Conservation (phyloP, 2,329 filamentous ascomycete genomes). For the Monosporascus ibericus region DNA sequence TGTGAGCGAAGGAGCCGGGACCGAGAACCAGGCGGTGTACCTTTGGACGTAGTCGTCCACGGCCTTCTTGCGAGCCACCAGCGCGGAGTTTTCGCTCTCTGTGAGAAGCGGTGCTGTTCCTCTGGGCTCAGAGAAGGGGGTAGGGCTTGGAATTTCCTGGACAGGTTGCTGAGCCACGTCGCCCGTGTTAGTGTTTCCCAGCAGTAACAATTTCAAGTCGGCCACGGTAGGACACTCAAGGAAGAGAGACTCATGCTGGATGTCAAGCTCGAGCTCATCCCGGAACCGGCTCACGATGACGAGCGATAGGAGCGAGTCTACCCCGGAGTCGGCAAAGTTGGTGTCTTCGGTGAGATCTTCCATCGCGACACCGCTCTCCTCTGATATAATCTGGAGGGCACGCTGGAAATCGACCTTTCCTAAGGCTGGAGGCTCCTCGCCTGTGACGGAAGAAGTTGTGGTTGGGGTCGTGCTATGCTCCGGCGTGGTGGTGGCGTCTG, state of each 20-base stretch:
- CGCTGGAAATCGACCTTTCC: constrained; percentile 2
- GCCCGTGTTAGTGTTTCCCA: neutral
- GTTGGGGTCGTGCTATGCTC: neutral
- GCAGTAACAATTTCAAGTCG: constrained; percentile 2
- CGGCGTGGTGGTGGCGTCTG: neutral
- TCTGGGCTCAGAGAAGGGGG: too few relatives aligned
- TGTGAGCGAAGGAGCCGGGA: neutral
- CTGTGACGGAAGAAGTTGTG: neutral
- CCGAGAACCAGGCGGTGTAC: constrained; percentile 4
- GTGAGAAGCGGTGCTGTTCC: neutral
- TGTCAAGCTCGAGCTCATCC: constrained; percentile 10
- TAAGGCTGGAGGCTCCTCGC: neutral
- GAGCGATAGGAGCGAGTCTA: constrained; percentile 12
- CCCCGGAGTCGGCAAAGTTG: constrained; percentile 11
- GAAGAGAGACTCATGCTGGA: constrained; percentile 6
- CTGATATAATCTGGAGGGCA: constrained; percentile 6
- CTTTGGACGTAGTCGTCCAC: constrained; percentile 7
- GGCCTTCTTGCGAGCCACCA: constrained; percentile 5
- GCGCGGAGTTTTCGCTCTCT: neutral
- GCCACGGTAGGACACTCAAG: constrained; percentile 5
- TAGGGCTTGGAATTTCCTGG: too few relatives aligned
- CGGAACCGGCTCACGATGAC: constrained; percentile 10
- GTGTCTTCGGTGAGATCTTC: constrained; percentile 15
- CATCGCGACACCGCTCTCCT: constrained; percentile 12
- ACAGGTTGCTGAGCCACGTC: neutral